Conservation (phyloP, 495 filamentous ascomycete genomes). For the Entonaema liquescens region DNA sequence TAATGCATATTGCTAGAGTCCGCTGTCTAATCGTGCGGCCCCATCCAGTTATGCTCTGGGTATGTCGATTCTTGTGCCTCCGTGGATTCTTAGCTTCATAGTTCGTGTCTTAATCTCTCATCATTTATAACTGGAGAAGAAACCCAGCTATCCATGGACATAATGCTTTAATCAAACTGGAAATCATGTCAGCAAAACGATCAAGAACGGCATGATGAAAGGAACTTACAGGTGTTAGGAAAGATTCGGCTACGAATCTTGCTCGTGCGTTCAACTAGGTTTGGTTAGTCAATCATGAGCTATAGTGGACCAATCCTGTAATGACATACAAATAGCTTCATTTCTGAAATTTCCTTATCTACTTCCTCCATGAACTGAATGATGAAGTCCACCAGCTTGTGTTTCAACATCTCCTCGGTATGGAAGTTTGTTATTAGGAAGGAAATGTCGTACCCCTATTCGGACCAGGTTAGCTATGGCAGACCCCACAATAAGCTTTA, state of each 20-base stretch:
- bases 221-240: conserved; percentile 85
- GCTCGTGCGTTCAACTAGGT: conserved; percentile 91
- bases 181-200: conserved; percentile 7
- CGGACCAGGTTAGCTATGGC: not conserved
- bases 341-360: conserved; percentile 99
- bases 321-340: conserved; percentile 95
- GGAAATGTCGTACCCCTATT: conserved; percentile 95
- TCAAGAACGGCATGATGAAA: not conserved
- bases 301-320: not conserved
- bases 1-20: conserved; percentile 11
- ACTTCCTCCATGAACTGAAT: conserved; percentile 99
- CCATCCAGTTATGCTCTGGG: conserved; percentile 8
- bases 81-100: conserved; percentile 10
- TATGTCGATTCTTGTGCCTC: conserved; percentile 25
- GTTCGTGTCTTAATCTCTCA: conserved; percentile 21
- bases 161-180: conserved; percentile 43
- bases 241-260: conserved; percentile 97
- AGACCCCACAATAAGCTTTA: not conserved
- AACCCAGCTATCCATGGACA: not conserved
- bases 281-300: conserved; percentile 35
- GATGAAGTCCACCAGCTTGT: conserved; percentile 98
- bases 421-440: conserved; percentile 99
- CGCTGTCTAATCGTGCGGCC: not conserved
- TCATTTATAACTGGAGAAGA: conserved; percentile 7
- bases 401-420: conserved; percentile 96